These are phyloP conservation scores for Cocos nucifera DNA, from an alignment of 176 grass and related monocot species.

Conservation along the genomic window DNA sequence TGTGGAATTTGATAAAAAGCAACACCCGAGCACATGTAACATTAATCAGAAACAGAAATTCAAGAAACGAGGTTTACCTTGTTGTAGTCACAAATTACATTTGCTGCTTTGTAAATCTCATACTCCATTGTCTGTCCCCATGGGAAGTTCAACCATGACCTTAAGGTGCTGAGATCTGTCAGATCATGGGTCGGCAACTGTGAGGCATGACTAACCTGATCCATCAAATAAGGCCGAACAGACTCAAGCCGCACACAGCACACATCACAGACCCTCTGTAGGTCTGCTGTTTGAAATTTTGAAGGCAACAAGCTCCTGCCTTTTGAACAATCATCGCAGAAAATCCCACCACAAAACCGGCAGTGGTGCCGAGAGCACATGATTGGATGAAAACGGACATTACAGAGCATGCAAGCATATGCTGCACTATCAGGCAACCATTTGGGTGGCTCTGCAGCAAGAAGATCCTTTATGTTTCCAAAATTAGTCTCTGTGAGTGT, in stretches of 20 bases:
- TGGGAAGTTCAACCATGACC: conserved; percentile 84
- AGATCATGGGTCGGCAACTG: conserved; percentile 65
- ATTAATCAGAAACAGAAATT: too few species aligned
- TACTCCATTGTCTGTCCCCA: conserved; percentile 70
- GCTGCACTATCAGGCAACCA: conserved; percentile 80
- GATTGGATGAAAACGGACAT: conserved; percentile 57
- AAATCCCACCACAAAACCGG: conserved; percentile 76
- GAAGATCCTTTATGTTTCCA: conserved; percentile 39
- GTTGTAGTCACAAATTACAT: conserved; percentile 58
- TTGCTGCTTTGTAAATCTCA: conserved; percentile 93
- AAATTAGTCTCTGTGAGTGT: conserved; percentile 41
- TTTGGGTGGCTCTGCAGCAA: conserved; percentile 61
- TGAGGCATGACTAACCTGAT: conserved; percentile 44
- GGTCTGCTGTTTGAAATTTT: conserved; percentile 62
- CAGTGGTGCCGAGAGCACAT: conserved; percentile 78
- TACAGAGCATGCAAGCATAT: conserved; percentile 78
- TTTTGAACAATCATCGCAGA: conserved; percentile 70
- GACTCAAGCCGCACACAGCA: conserved; percentile 58
- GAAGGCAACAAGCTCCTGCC: conserved; percentile 70
- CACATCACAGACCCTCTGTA: conserved; percentile 88
- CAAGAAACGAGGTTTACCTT: conserved; percentile 37
- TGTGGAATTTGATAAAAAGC: too few species aligned
- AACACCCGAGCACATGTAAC: too few species aligned
- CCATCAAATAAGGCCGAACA: conserved; percentile 67
- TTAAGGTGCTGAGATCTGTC: conserved; percentile 68